A percentile compares a stretch with the other conserved stretches of the same genome.
phyloP scores from a whole-genome alignment of 2,329 filamentous ascomycete genomes.

The Fusarium foetens region DNA sequence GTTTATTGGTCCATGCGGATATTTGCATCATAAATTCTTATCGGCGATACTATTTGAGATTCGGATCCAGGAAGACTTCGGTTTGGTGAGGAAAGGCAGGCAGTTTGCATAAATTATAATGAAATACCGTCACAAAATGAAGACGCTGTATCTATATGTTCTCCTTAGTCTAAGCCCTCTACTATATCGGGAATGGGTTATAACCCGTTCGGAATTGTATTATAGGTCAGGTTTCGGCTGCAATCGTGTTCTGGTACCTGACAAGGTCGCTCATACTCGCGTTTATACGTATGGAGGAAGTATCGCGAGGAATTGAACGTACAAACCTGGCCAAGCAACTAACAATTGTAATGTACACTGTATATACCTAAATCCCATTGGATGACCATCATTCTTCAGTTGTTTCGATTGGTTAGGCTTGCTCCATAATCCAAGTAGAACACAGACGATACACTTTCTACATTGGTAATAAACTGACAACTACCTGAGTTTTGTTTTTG shows the following conservation, averaged over 20 bases:
- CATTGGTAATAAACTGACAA: not conserved
- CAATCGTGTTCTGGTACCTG: not conserved
- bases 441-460: too few species aligned
- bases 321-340: not conserved
- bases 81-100: not conserved
- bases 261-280: not conserved
- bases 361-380: too few species aligned
- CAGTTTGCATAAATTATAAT: constrained; percentile 36
- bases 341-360: not conserved
- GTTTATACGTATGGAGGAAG: not conserved
- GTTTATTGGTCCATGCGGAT: constrained; percentile 33
- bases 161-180: not conserved
- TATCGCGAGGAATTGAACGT: not conserved
- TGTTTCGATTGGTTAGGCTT: not conserved
- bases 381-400: too few species aligned
- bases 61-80: constrained; percentile 9
- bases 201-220: not conserved
- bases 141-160: not conserved
- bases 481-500: not conserved
- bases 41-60: not conserved
- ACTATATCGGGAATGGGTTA: not conserved
- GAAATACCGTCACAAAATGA: constrained; percentile 31
- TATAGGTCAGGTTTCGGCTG: not conserved
- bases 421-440: not conserved
- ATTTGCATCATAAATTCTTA: constrained; percentile 26